Evolutionary conservation across 768 basidiomycete species (phyloP), one percentile per base, ranked within the genome.

Genomic region (Mycena amicta): DNA sequence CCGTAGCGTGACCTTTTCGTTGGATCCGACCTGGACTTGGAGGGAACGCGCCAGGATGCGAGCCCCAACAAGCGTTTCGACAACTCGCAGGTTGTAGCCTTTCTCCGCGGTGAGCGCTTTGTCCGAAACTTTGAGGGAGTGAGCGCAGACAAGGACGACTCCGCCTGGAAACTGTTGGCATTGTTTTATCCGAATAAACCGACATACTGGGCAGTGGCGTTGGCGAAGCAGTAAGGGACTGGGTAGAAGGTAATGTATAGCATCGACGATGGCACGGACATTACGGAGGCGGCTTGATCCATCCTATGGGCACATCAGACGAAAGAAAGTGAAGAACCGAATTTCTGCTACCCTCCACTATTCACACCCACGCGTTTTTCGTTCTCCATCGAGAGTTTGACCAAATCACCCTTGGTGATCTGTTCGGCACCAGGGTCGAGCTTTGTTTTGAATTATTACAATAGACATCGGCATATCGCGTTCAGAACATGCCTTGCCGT

Each of bases 221-320:
- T 0, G 86, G 83, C 25, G 84, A 80, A 0, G 90, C 89, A 47
- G 77, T 67, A 12, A 96, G 83, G 15, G 75, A 72, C n/a, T 1
- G 93, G 94, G 70, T 85, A 89, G 80, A 95, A 96, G 22, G 87
- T 81, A 63, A 94, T 88, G 68, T 90, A 90, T 29, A 92, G 81
- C 0, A 92, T 88, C 6, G 88, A 84, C 22, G 82, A 80, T 0
- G 89, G 78, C 25, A 82, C 77, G 16, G 85, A 89, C 63, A 95
- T 88, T 33, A 93, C 87, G 0, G 91, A 93, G 0, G 93, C 92
- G 1, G 93, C 89, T 79, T 95, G 93, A 70, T 96, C 94, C 89
- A 95, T 91, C 25, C 92, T 90, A 50, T 43, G 40, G 53, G 29
- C 3, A n/a, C n/a, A n/a, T n/a, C n/a, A n/a, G n/a, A n/a, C n/a